Base-by-base conservation (phyloP, 805 yeast species). In the Monosporozyma unispora region DNA sequence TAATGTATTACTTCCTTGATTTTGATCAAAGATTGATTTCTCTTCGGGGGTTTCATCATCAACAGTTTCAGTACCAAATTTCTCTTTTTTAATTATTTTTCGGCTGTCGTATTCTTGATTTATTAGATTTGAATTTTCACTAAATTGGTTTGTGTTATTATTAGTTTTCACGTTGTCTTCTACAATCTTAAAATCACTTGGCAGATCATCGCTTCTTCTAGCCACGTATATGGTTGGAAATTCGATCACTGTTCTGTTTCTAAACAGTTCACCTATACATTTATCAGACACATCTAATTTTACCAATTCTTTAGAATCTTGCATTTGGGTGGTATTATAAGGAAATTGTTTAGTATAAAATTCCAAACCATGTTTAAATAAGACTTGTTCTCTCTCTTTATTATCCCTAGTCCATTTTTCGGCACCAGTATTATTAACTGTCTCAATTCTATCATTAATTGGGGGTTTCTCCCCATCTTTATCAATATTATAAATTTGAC, bases 181-280 rank as follows among this genome's bases (percentile, higher is more conserved):
- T 12, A 61, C 48, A 2, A 61, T 60, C 2, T 53, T 57, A 49
- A 53, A 61, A 0, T 64, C 67, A 11, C 57, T 45, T 39, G 73
- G 64, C 18, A 58, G 48, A n/a, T 54, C 55, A 5, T 39, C 45
- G 10, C 50, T 52, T 22, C 50, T 50, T 4, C 57, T 49, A 1
- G 75, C 68, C 1, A 84, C 70, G 49, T 70, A 73, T 4, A 88
- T 69, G 0, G 89, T 82, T 0, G 96, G 96, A 55, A 77, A 88
- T 61, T 88, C 96, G 33, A 87, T 72, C 0, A 88, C 85, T 0
- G 80, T 71, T 49, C 74, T 73, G 33, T 80, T 79, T 50, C 69
- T 68, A n/a, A 88, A 56, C 1, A 71, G 70, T 22, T 75, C 77
- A 0, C 76, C 76, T 1, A 86, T 57, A 21, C 69, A 50, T n/a